A percentile compares a stretch with the other conserved stretches of the same genome.
Conservation (phyloP, 495 filamentous ascomycete genomes). For the Saxophila tyrrhenica region DNA sequence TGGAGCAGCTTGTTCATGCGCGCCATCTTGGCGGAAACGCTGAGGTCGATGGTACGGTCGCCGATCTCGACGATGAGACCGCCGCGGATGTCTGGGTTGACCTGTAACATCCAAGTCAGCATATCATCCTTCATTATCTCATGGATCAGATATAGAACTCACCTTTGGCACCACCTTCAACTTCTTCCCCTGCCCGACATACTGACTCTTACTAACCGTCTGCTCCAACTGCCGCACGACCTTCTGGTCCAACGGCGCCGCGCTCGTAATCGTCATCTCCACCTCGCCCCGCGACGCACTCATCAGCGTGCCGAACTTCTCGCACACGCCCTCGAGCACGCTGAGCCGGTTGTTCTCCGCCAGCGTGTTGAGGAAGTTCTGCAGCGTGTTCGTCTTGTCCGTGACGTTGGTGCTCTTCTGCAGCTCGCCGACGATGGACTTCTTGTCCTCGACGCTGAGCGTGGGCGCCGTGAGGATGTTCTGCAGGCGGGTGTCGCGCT, state of each 20-base stretch:
- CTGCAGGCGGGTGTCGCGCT: conserved; percentile 68
- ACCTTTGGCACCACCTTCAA: conserved; percentile 91
- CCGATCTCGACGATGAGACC: conserved; percentile 93
- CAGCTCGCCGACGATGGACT: conserved; percentile 69
- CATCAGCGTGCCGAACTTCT: conserved; percentile 82
- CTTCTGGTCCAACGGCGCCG: conserved; percentile 81
- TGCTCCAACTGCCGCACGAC: conserved; percentile 72
- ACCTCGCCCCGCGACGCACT: conserved; percentile 83
- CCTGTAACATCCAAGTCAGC: conserved; percentile 35
- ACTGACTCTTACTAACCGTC: conserved; percentile 78
- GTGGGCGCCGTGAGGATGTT: conserved; percentile 69
- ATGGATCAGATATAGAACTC: conserved; percentile 19
- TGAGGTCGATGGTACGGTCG: conserved; percentile 95
- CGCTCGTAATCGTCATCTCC: conserved; percentile 79
- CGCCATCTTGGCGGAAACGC: conserved; percentile 84
- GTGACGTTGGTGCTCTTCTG: conserved; percentile 59
- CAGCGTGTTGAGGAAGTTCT: conserved; percentile 82
- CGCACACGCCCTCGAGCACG: conserved; percentile 65
- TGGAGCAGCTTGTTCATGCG: conserved; percentile 99
- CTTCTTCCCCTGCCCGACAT: conserved; percentile 87
- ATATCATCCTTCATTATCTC: background rate
- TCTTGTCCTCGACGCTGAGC: conserved; percentile 65
- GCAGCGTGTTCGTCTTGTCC: conserved; percentile 69
- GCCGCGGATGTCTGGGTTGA: conserved; percentile 88
- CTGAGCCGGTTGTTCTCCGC: conserved; percentile 93